Conservation (phyloP, 1,139 yeast species). For the Yamadazyma spencermartinsiae region DNA sequence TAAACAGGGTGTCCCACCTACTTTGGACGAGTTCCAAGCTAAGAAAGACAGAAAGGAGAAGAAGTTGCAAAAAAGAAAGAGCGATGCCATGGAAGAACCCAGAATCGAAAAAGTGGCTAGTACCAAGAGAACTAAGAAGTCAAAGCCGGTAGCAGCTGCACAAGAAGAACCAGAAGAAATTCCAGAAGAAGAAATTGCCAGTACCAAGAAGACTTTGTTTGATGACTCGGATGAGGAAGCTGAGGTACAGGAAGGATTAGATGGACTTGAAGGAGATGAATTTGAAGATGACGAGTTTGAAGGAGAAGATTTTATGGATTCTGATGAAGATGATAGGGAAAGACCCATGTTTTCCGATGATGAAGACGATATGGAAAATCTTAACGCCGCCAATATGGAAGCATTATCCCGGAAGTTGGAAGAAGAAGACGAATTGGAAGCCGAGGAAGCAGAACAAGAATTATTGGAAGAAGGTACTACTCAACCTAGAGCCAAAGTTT, state of each 20-base stretch:
- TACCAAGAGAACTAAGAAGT: conserved; percentile 15
- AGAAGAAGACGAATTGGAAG: conserved; percentile 71
- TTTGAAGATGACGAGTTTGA: conserved; percentile 39
- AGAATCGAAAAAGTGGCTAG: conserved; percentile 12
- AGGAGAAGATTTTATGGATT: conserved; percentile 49
- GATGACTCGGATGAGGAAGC: conserved; percentile 66
- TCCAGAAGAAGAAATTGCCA: conserved; percentile 31
- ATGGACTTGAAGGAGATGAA: conserved; percentile 46
- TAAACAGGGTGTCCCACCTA: conserved; percentile 89
- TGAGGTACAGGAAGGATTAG: conserved; percentile 12
- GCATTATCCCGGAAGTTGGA: conserved; percentile 69
- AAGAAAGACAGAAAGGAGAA: conserved; percentile 51
- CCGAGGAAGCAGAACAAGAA: conserved; percentile 77
- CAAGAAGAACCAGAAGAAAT: conserved; percentile 24
- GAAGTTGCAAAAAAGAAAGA: conserved; percentile 30
- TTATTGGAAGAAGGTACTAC: conserved; percentile 55
- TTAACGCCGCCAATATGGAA: conserved; percentile 89
- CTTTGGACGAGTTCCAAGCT: conserved; percentile 76
- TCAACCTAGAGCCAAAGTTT: conserved; percentile 71
- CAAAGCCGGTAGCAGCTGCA: conserved; percentile 11
- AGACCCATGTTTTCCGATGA: conserved; percentile 85
- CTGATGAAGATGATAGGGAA: conserved; percentile 56
- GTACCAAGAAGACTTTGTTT: conserved; percentile 72
- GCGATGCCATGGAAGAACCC: conserved; percentile 22
- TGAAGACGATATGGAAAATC: conserved; percentile 72